Evolutionary conservation across 345 rosid genomes (phyloP), one percentile per base, ranked within the genome.

Genomic region (Linum lewisii): DNA sequence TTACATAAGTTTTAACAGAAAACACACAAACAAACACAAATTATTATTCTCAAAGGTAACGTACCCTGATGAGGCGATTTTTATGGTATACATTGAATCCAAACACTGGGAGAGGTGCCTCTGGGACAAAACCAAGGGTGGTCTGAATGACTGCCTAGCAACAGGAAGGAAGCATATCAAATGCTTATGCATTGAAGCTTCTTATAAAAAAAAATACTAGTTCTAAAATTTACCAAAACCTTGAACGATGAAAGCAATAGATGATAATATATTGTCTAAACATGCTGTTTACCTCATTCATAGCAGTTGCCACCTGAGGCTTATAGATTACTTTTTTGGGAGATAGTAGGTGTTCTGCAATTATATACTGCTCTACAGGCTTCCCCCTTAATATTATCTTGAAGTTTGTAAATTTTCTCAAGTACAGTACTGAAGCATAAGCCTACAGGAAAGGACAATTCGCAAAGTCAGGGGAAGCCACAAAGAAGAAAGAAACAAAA

Each of bases 21-120:
- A 54, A 54, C 21, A 11, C 45, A 65, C 25, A n/a, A 60, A 56
- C 26, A 38, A 21, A 38, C 51, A 59, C 36, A 57, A 45, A 29
- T 60, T 24, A 42, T 11, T 24, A 19, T 6, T 64, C 26, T 8
- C 61, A 25, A 22, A 61, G 53, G 7, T 60, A 65, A 63, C 73
- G 53, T 79, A 91, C 98, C 90, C 81, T 78, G 67, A 88, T 92
- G 58, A 92, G 90, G 72, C 96, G 95, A 83, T 92, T 92, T 69
- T 84, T 87, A 57, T 92, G 95, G 75, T 92, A 92, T 22, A 88
- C 88, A 52, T 86, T 91, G 73, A 71, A 84, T 60, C 98, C 98
- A 58, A 26, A 51, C 70, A 88, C 66, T 62, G 64, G 21, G 66
- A 83, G 69, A 45, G 88, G 84, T 24, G 83, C 85, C 68, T 85